These are phyloP conservation scores for Neophaeococcomyces mojaviensis DNA, from an alignment of 2,329 filamentous ascomycete species.

Conservation along the genomic window DNA sequence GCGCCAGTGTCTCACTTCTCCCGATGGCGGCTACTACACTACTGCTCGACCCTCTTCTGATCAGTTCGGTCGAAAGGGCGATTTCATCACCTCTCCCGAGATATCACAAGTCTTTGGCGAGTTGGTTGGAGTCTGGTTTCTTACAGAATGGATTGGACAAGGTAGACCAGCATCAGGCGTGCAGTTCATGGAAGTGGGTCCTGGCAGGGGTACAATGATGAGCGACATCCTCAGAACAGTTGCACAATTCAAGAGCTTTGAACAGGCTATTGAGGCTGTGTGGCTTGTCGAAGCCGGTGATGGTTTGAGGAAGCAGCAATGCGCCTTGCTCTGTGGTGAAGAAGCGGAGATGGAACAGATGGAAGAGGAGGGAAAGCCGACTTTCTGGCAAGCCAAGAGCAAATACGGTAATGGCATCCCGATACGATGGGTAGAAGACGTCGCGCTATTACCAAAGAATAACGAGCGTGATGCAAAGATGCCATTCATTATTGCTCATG, in stretches of 20 bases:
- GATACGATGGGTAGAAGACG: constrained; percentile 72
- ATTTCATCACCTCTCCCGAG: constrained; percentile 95
- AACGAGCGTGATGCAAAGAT: constrained; percentile 55
- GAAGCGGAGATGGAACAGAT: constrained; percentile 62
- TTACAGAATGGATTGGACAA: constrained; percentile 94
- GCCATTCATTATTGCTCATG: constrained; percentile 91
- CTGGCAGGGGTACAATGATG: constrained; percentile 92
- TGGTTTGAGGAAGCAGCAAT: constrained; percentile 68
- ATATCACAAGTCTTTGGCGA: constrained; percentile 97
- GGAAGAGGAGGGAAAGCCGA: constrained; percentile 14
- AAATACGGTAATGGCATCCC: constrained; percentile 62
- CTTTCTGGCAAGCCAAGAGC: constrained; percentile 65
- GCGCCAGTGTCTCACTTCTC: constrained; percentile 94
- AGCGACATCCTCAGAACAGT: constrained; percentile 88
- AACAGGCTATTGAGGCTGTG: constrained; percentile 70
- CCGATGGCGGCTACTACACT: constrained; percentile 90
- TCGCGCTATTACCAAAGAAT: constrained; percentile 71
- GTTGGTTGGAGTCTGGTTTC: constrained; percentile 86
- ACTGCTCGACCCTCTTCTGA: constrained; percentile 59
- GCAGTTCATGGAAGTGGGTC: constrained; percentile 88
- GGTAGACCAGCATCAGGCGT: constrained; percentile 65
- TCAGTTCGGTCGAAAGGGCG: constrained; percentile 85
- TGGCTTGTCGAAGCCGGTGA: constrained; percentile 93
- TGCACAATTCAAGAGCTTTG: constrained; percentile 70
- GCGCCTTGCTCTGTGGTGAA: constrained; percentile 69